Percentiles rank a stretch among this genome's conserved stretches.
Evolutionary conservation across 2,329 filamentous ascomycete genomes (phyloP).

Genomic region (Penicillium freii): DNA sequence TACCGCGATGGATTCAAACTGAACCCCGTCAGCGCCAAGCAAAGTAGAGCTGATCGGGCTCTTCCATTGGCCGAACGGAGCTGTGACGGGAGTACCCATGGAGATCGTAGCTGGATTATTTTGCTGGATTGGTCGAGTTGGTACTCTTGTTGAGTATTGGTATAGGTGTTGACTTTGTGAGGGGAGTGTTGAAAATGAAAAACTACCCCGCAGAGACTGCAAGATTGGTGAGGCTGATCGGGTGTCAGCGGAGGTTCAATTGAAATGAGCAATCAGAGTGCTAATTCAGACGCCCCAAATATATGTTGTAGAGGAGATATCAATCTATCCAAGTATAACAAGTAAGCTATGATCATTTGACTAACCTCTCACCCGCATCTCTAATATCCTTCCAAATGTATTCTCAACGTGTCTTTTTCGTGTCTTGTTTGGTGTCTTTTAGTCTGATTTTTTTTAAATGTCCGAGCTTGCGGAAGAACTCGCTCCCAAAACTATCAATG

Average conservation of each 20-base stretch:
- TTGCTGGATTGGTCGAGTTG: neutral
- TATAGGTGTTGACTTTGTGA: neutral
- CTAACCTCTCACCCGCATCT: neutral
- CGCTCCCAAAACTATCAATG: neutral
- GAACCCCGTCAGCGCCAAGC: constrained; percentile 23
- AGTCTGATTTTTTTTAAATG: neutral
- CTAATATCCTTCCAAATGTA: neutral
- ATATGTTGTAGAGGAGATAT: neutral
- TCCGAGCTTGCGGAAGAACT: neutral
- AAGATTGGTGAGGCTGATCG: neutral
- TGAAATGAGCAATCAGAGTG: neutral
- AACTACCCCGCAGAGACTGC: neutral
- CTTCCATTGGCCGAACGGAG: constrained; percentile 37
- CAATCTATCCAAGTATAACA: neutral
- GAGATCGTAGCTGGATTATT: neutral
- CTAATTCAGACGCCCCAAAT: neutral
- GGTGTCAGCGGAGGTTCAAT: neutral
- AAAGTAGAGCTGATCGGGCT: constrained; percentile 33
- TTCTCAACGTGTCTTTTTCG: neutral
- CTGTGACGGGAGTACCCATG: constrained; percentile 3
- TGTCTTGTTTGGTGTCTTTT: neutral
- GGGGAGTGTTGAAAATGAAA: neutral
- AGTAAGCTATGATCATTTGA: neutral
- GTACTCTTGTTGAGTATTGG: neutral
- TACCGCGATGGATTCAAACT: constrained; percentile 11